Conservation (phyloP, 2,329 filamentous ascomycete species). For the Pestalotiopsis sp. region DNA sequence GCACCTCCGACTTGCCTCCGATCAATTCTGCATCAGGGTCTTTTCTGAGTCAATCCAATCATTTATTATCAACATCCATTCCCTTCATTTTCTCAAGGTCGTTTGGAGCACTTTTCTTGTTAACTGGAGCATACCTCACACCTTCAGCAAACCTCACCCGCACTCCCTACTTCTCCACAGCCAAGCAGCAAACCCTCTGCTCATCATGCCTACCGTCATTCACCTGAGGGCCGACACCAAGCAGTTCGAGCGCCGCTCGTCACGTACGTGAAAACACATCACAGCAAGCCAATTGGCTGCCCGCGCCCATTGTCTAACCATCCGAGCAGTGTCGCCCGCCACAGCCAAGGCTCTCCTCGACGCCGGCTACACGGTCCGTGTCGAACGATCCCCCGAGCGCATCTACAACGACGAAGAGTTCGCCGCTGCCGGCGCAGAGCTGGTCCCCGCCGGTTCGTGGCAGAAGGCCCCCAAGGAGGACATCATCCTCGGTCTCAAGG, state of each 20-base stretch:
- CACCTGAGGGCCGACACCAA: constrained; percentile 3
- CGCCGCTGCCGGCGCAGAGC: constrained; percentile 62
- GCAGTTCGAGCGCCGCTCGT: constrained; percentile 1
- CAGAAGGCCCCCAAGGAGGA: constrained; percentile 66
- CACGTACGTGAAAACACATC: not conserved
- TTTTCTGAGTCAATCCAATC: not conserved
- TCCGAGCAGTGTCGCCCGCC: constrained; percentile 31
- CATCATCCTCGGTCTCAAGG: constrained; percentile 78
- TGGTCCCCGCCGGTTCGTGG: constrained; percentile 71
- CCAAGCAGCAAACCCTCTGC: not conserved
- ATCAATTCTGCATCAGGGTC: not conserved
- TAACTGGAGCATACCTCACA: not conserved
- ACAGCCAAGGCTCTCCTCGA: constrained; percentile 64
- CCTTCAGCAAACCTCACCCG: not conserved
- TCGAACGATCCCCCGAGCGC: constrained; percentile 68
- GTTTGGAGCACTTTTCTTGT: not conserved
- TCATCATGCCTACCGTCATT: constrained; percentile 4
- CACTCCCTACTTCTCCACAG: not conserved
- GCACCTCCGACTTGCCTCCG: not conserved
- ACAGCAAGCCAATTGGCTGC: not conserved
- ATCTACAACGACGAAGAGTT: constrained; percentile 68
- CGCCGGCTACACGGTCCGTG: constrained; percentile 69
- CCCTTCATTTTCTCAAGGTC: not conserved
- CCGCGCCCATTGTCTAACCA: constrained; percentile 12
- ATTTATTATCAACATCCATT: not conserved